Percentiles rank a stretch among this genome's conserved stretches.
Conservation (phyloP, 2,329 filamentous ascomycete species). For the Hymenoscyphus infarciens region DNA sequence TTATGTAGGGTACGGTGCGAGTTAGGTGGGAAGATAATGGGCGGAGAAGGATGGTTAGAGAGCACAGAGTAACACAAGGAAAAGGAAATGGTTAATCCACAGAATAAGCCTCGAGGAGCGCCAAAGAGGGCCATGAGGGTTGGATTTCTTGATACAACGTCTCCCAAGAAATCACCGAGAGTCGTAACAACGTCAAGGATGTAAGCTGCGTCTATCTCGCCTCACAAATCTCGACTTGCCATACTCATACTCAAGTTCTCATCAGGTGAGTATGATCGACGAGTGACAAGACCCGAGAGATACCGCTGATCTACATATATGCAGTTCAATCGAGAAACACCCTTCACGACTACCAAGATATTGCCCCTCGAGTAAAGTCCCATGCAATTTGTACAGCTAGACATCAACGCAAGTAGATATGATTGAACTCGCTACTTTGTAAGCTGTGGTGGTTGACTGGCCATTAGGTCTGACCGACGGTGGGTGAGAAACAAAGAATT, state of each 20-base stretch:
- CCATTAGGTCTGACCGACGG: no score
- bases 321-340: no score
- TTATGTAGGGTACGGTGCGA: neutral
- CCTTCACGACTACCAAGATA: no score
- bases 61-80: neutral
- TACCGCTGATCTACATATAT: no score
- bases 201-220: neutral
- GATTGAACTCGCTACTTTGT: no score
- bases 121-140: no score
- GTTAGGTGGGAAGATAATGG: neutral
- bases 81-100: slow-evolving; percentile 1
- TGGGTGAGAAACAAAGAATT: no score
- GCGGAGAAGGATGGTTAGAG: neutral
- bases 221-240: neutral
- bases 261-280: neutral
- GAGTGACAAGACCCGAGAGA: neutral
- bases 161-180: no score
- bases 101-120: neutral
- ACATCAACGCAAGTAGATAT: no score
- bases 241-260: neutral
- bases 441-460: no score
- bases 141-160: neutral
- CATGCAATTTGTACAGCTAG: no score
- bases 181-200: neutral
- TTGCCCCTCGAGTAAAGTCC: no score